phyloP scores from a whole-genome alignment of 2,329 filamentous ascomycete species.

The Colletotrichum musicola region DNA sequence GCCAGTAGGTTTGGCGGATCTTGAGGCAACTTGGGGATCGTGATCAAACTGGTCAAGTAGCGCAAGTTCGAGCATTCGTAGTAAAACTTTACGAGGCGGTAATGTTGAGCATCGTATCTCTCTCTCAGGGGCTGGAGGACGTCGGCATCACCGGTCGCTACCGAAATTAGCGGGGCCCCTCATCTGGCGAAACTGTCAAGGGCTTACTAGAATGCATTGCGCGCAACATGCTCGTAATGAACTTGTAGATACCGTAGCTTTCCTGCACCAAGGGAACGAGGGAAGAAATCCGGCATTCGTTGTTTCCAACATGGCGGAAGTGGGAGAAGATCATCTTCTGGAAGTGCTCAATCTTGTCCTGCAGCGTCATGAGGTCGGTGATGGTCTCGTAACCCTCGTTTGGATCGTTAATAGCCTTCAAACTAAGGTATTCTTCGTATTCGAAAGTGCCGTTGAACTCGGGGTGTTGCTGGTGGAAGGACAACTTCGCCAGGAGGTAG shows the following conservation, averaged over 20 bases:
- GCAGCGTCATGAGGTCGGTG: constrained; percentile 93
- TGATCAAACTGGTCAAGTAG: constrained; percentile 96
- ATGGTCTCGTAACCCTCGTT: constrained; percentile 99
- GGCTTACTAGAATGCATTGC: constrained; percentile 93
- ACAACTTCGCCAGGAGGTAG: constrained; percentile 92
- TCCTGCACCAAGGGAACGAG: constrained; percentile 95
- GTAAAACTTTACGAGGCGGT: constrained; percentile 97
- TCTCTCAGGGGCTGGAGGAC: constrained; percentile 88
- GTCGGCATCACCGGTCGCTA: constrained; percentile 92
- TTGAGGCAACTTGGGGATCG: constrained; percentile 93
- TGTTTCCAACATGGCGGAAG: constrained; percentile 91
- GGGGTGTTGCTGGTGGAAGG: constrained; percentile 96
- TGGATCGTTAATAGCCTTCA: constrained; percentile 98
- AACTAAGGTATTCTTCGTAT: constrained; percentile 98
- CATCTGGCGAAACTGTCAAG: constrained; percentile 3
- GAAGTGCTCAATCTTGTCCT: constrained; percentile 98
- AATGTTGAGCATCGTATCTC: constrained; percentile 95
- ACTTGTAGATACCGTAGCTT: constrained; percentile 99
- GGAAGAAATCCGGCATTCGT: constrained; percentile 95
- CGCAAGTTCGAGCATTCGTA: constrained; percentile 98
- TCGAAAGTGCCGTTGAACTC: constrained; percentile 99
- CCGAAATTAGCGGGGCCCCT: constrained; percentile 41
- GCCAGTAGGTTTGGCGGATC: constrained; percentile 90
- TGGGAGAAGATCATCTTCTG: constrained; percentile 99
- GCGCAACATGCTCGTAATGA: constrained; percentile 98